Base-by-base conservation (phyloP, 2,329 filamentous ascomycete genomes). In the Acarospora socialis region DNA sequence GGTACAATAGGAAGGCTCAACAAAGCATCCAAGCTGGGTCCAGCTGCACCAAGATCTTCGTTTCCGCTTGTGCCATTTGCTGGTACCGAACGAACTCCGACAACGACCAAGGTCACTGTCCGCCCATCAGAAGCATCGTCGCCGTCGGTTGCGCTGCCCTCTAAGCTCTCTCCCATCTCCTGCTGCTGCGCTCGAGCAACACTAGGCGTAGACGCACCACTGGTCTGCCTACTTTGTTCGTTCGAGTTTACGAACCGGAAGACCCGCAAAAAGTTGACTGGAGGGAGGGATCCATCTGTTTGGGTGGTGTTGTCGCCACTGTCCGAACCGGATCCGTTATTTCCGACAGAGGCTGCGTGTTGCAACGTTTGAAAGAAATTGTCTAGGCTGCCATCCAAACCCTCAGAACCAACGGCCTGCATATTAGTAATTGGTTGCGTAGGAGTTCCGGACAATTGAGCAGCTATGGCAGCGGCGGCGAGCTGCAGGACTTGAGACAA, bases 101-200 rank as follows among this genome's bases (percentile, higher is more conserved):
- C 74, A 32, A 79, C 74, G 25, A 79, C 77, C 39, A 79, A 66
- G 6, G 75, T 76, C 22, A 78, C 70, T 53, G 74, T 75, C 14
- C 74, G 62, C 28, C 67, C 67, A 34, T 66, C 64, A 15, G 46
- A 38, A 32, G 57, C 57, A 21, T 59, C 57, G 14, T 59, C 59
- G 26, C 54, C 36, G n/a, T n/a, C n/a, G n/a, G n/a, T n/a, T 7
- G 26, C n/a, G 16, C 15, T 27, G 23, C 29, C 30, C 17, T 35
- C 38, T 14, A 44, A 43, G 46, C 14, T 53, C 55, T 27, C 62
- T 59, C 28, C 55, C 33, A 34, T 57, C 53, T 47, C 57, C 55
- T 28, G 51, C 48, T 38, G 56, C 53, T 17, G 44, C 37, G 22
- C 47, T 30, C 28, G 30, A 33, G 17, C 21, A 13, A n/a, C 22